Evolutionary conservation across 148 eudicot genomes (phyloP), one percentile per base, ranked within the genome.

Genomic region (Hydrangea macrophylla): DNA sequence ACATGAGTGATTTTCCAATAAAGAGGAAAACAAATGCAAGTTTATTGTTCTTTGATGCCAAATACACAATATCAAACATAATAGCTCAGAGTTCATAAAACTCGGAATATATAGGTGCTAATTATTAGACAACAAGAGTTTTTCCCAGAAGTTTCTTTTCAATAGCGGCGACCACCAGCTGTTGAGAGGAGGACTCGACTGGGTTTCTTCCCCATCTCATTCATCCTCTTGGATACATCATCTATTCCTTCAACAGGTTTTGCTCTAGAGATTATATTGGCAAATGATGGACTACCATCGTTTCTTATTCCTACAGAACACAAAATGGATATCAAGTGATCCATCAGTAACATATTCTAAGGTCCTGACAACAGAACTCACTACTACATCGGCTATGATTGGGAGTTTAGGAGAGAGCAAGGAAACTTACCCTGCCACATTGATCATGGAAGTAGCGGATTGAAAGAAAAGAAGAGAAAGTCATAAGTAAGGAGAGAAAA

Each of bases 161-260:
- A 91, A 71, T 95, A 95, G 63, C 99, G 99, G 26, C 99, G 93
- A 56, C 96, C 90, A 66, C 97, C 93, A 57, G 93, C 59, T 48
- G 96, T 95, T 65, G 99, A 91, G 32, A 95, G 75, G 57, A 95
- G 96, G 40, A 95, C 94, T 10, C 90, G 87, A 73, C 78, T 83
- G 37, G 77, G 77, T 75, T 86, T 95, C 83, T 83, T 95, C 9
- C 81, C 82, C 6, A 65, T 73, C 73, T 95, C 99, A 67, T 71
- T 81, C 35, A 60, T 31, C 71, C 80, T 87, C 6, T n/a, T n/a
- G n/a, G 74, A 59, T 37, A 62, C n/a, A n/a, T n/a, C 36, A 45
- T 74, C 69, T 28, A 36, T 54, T 32, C 35, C 70, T 73, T 84
- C 90, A 55, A 28, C 67, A 36, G n/a, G 55, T 55, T 77, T 80